phyloP scores from a whole-genome alignment of 2,329 filamentous ascomycete species.

The Ophiostoma australiae region DNA sequence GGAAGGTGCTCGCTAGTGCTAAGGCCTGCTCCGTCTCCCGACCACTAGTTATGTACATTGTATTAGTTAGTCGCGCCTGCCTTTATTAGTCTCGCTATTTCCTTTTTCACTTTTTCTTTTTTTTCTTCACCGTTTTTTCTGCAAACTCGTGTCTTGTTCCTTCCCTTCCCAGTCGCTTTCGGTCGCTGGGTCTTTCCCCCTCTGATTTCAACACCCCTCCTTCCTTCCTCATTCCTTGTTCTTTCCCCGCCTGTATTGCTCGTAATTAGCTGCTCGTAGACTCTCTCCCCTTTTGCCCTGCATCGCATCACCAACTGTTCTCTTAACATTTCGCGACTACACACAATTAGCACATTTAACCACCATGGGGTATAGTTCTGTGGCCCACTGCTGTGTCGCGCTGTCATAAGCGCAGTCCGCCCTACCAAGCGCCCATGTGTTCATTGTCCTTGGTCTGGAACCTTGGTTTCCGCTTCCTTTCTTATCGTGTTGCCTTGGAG shows the following conservation, averaged over 20 bases:
- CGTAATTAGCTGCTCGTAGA: background rate
- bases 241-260: background rate
- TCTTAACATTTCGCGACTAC: background rate
- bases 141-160: background rate
- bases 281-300: background rate
- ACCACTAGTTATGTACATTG: background rate
- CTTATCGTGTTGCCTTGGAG: background rate
- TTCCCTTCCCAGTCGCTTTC: slow-evolving; percentile 11
- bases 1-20: background rate
- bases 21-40: slow-evolving; percentile 9
- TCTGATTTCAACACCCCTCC: slow-evolving; percentile 10
- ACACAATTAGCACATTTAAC: background rate
- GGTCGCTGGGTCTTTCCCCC: background rate
- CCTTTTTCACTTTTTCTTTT: background rate
- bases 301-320: slow-evolving; percentile 14
- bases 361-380: background rate
- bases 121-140: slow-evolving; percentile 18
- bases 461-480: slow-evolving; percentile 2
- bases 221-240: slow-evolving; percentile 10
- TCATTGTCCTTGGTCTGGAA: background rate
- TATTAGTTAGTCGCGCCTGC: background rate
- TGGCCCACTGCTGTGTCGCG: background rate
- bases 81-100: slow-evolving; percentile 1
- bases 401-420: background rate
- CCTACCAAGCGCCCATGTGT: background rate